Base-by-base conservation (phyloP, 306 rosid genomes). In the Senna siamea region DNA sequence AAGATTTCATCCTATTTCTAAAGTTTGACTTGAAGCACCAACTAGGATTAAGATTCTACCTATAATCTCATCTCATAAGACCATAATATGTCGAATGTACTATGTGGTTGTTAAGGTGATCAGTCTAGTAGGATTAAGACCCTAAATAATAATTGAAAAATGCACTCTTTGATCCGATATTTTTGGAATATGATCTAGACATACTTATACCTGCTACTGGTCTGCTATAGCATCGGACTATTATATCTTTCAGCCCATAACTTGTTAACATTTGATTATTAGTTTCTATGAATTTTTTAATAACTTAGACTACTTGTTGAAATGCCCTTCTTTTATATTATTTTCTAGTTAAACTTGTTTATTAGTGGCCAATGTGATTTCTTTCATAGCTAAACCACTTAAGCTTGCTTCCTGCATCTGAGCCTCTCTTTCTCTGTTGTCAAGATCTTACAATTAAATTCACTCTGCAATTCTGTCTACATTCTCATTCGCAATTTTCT, bases 11-110 rank as follows among this genome's bases (percentile, higher is more conserved):
- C 66, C 46, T 43, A 37, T 66, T 40, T 76, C 51, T 34, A 40
- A 26, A 23, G 17, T 43, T 75, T 54, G 43, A 70, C 59, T 64
- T 56, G 19, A 80, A 46, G 74, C 66, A 23, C 18, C 40, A 2
- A 32, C 0, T 34, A 48, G 53, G 61, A 61, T 48, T 28, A 54
- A 18, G 73, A 50, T 19, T n/a, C 71, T 47, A 4, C 34, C 14
- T 59, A 46, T 30, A 65, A 65, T 72, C 14, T 50, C 17, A 66
- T 59, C 40, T 30, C 71, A 22, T 22, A 13, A 10, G 55, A 4
- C 28, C 38, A 66, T 55, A 34, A 32, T 37, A 48, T 56, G 3
- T 17, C 34, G 56, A 17, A 54, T 65, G 22, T 20, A 53, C 30
- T 26, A 26, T 26, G 30, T 26, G 3, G 17, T 34, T 32, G 4